These are phyloP conservation scores for Ogataea trehalophila DNA, from an alignment of 805 yeast species.

Conservation along the genomic window DNA sequence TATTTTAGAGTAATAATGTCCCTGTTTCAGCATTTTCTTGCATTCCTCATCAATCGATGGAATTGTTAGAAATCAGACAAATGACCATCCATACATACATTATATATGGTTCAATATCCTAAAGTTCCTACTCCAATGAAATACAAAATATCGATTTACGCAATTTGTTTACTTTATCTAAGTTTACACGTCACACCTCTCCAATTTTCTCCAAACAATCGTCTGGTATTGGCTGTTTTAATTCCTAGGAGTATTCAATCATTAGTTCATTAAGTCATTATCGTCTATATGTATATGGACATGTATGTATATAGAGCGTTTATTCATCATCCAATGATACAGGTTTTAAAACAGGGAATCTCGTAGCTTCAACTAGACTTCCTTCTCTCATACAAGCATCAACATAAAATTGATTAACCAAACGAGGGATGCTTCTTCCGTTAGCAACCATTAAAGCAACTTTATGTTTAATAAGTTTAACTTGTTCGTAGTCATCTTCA, in stretches of 20 bases:
- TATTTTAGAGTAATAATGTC: neutral
- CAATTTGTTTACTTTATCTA: too few relatives aligned
- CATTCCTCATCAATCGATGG: too few relatives aligned
- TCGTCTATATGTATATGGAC: neutral
- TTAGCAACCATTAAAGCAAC: conserved; percentile 5
- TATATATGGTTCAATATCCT: too few relatives aligned
- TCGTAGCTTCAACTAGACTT: conserved; percentile 11
- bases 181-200: too few relatives aligned
- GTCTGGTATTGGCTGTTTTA: too few relatives aligned
- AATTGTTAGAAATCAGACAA: too few relatives aligned
- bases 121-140: too few relatives aligned
- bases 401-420: conserved; percentile 33
- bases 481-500: conserved; percentile 5
- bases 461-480: neutral
- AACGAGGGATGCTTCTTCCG: conserved; percentile 27
- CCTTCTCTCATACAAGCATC: conserved; percentile 25
- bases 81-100: too few relatives aligned
- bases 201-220: too few relatives aligned
- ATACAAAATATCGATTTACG: too few relatives aligned
- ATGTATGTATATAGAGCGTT: neutral
- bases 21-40: neutral
- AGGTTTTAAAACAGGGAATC: neutral
- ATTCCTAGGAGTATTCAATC: too few relatives aligned
- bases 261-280: neutral
- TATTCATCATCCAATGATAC: neutral